Conservation (phyloP, 2,329 filamentous ascomycete species). For the Monosporascus sp. region DNA sequence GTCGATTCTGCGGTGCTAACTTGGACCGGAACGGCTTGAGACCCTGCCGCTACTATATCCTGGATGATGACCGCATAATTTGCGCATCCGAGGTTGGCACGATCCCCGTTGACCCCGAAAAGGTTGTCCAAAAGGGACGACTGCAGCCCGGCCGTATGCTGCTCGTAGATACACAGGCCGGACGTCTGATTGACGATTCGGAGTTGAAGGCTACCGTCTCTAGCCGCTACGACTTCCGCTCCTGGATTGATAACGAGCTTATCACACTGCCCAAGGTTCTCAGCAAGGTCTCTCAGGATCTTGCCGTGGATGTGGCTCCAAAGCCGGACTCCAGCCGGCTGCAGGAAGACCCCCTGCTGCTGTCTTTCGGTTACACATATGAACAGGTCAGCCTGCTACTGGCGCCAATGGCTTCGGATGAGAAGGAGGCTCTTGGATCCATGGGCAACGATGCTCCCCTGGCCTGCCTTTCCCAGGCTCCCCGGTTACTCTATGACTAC, state of each 20-base stretch:
- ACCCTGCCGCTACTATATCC: slow-evolving; percentile 94
- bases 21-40: slow-evolving; percentile 92
- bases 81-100: slow-evolving; percentile 96
- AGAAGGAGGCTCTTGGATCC: slow-evolving; percentile 92
- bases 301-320: slow-evolving; percentile 56
- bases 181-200: slow-evolving; percentile 88
- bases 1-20: slow-evolving; percentile 94
- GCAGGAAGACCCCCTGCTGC: slow-evolving; percentile 78
- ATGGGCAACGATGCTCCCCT: slow-evolving; percentile 97
- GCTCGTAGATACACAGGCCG: slow-evolving; percentile 81
- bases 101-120: slow-evolving; percentile 84
- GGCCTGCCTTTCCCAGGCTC: slow-evolving; percentile 84
- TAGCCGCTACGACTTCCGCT: slow-evolving; percentile 79
- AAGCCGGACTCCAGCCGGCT: slow-evolving; percentile 65
- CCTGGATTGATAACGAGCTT: slow-evolving; percentile 83
- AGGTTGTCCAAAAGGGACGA: slow-evolving; percentile 86
- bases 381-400: slow-evolving; percentile 91
- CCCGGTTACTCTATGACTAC: slow-evolving; percentile 88
- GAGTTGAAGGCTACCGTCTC: slow-evolving; percentile 88
- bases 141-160: slow-evolving; percentile 95
- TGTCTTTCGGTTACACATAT: slow-evolving; percentile 88
- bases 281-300: slow-evolving; percentile 53
- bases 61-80: slow-evolving; percentile 94
- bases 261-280: slow-evolving; percentile 74
- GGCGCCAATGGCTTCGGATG: slow-evolving; percentile 93